phyloP scores from a whole-genome alignment of 2,329 filamentous ascomycete genomes.

The Didymella sp. region DNA sequence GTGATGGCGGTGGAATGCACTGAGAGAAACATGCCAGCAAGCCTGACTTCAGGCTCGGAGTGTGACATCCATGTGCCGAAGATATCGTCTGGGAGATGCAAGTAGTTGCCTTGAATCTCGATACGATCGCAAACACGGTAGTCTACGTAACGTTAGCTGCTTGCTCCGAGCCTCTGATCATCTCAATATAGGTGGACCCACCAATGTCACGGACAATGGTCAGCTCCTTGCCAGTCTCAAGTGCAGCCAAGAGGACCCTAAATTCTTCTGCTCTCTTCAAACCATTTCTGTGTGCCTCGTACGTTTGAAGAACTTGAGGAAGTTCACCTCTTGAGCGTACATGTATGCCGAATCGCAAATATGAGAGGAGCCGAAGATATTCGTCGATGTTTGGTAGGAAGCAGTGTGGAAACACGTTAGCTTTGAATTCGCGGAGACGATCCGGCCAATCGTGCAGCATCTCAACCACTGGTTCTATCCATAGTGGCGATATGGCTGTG shows the following conservation, averaged over 20 bases:
- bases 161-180: not conserved
- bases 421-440: conserved; percentile 51
- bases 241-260: conserved; percentile 47
- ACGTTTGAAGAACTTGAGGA: conserved; percentile 21
- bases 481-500: conserved; percentile 36
- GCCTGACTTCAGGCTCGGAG: conserved; percentile 62
- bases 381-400: conserved; percentile 52
- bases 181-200: conserved; percentile 25
- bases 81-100: conserved; percentile 60
- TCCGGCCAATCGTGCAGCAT: conserved; percentile 46
- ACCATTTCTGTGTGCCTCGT: conserved; percentile 13
- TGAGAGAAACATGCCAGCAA: conserved; percentile 82
- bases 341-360: conserved; percentile 46
- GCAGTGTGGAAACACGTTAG: conserved; percentile 57
- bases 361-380: conserved; percentile 51
- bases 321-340: conserved; percentile 29
- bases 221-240: conserved; percentile 57
- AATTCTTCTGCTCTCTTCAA: conserved; percentile 39
- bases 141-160: conserved; percentile 27
- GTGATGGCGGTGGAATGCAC: conserved; percentile 78
- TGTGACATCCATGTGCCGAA: conserved; percentile 50
- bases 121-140: conserved; percentile 33
- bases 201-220: conserved; percentile 53
- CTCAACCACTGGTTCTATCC: conserved; percentile 49
- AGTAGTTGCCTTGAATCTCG: conserved; percentile 47